A percentile compares a stretch with the other conserved stretches of the same genome.
phyloP scores from a whole-genome alignment of 139 green algal species.

The Chlorella sp. region DNA sequence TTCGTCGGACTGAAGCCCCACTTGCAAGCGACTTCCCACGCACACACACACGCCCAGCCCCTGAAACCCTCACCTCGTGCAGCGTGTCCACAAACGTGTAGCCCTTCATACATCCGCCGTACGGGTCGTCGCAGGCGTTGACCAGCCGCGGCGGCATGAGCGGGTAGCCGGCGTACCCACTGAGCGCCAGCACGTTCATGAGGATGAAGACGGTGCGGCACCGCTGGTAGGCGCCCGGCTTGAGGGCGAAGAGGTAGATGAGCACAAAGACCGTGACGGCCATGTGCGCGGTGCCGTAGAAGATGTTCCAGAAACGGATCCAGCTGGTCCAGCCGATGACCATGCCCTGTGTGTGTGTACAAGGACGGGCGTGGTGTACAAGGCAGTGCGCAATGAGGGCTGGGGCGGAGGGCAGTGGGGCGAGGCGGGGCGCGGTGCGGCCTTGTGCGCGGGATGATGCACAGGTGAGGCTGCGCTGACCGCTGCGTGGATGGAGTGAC shows the following conservation, averaged over 20 bases:
- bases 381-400: no score
- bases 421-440: no score
- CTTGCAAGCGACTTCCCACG: no score
- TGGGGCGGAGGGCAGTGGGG: no score
- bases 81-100: constrained; percentile 7
- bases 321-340: constrained; percentile 8
- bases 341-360: constrained; percentile 1
- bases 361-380: neutral
- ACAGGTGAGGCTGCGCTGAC: neutral
- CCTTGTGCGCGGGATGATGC: neutral
- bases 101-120: constrained; percentile 14
- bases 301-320: constrained; percentile 30
- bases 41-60: no score
- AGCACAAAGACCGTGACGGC: constrained; percentile 25
- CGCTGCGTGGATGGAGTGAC: no score
- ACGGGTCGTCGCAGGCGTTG: constrained; percentile 17
- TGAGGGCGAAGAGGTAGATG: constrained; percentile 18
- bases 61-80: neutral
- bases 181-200: constrained; percentile 31
- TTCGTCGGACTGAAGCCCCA: no score
- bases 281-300: constrained; percentile 30
- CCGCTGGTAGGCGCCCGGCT: constrained; percentile 22
- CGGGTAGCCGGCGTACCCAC: constrained; percentile 19
- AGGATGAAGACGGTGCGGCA: constrained; percentile 18
- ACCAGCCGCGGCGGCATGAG: constrained; percentile 29